Base-by-base conservation (phyloP, 768 basidiomycete species). In the Suillus sp. region DNA sequence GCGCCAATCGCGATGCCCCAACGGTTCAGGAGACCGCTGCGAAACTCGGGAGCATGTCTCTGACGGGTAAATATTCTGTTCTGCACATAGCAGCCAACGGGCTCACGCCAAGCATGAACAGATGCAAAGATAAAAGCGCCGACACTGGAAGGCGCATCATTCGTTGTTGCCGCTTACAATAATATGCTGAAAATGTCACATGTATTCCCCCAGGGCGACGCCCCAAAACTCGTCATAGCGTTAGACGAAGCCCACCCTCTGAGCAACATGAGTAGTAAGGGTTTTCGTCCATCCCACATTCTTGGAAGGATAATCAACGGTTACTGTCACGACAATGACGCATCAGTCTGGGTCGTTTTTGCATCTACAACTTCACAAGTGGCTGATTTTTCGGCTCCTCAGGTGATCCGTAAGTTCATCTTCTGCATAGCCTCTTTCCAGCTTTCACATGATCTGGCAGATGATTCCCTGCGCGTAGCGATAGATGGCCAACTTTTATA, bases 281-380 rank as follows among this genome's bases (percentile, higher is more conserved):
- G 34, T 20, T 47, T 42, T 47, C 14, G 43, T 34, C 16, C 43
- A 32, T 48, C 10, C 13, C 30, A 48, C 11, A 35, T 50, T 50
- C 20, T 48, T 18, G 9, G 27, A 30, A 43, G 30, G 59, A 45
- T 25, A 10, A n/a, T 59, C 20, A 34, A 32, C 7, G 9, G 2
- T 14, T 60, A 48, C 22, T 34, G 38, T 10, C 16, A 14, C 16
- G 10, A 20, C 11, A 32, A 13, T 13, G 34, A 54, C 0, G 53
- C 11, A 35, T 13, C 50, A 1, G 35, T 61, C 38, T 64, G 63
- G 63, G 63, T 54, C 20, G 40, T 53, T 7, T 61, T 64, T 43
- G 6, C 50, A 25, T 64, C 60, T n/a, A 64, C 59, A 1, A 55
- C 30, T 10, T 55, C 51, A 13, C 43, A 38, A 35, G 60, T 61